Evolutionary conservation across 441 rosid species (phyloP).

Genomic region (Populus tomentosa): DNA sequence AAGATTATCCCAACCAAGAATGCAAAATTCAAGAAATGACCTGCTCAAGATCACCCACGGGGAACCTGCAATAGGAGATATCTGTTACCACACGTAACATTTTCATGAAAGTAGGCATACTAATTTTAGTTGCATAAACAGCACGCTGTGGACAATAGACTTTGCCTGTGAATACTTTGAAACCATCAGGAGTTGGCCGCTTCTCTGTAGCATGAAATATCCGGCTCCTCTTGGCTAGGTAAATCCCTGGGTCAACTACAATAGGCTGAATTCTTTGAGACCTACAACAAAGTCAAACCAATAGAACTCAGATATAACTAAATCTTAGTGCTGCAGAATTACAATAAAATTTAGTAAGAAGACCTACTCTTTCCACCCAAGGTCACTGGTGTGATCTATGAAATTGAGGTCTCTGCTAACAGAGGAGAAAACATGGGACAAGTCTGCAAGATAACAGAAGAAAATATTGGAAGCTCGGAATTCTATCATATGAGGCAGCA

Average conservation of each 20-base stretch:
- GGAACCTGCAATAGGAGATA: constrained; percentile 51
- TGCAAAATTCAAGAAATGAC: constrained; percentile 70
- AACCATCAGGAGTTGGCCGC: constrained; percentile 68
- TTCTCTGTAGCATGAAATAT: constrained; percentile 75
- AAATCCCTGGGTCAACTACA: constrained; percentile 77
- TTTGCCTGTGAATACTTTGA: constrained; percentile 82
- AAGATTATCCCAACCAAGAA: constrained; percentile 87
- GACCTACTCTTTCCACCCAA: constrained; percentile 95
- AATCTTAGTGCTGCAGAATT: not conserved
- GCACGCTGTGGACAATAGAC: constrained; percentile 14
- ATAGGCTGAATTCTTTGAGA: constrained; percentile 70
- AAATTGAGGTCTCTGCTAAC: constrained; percentile 70
- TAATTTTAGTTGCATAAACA: not conserved
- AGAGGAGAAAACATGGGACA: constrained; percentile 71
- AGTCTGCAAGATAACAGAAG: constrained; percentile 41
- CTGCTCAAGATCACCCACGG: constrained; percentile 78
- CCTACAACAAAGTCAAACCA: constrained; percentile 35
- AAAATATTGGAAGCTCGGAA: not conserved
- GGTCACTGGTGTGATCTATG: constrained; percentile 84
- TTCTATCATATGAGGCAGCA: not conserved
- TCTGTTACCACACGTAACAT: constrained; percentile 7
- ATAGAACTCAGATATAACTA: constrained; percentile 14
- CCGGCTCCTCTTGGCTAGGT: constrained; percentile 73
- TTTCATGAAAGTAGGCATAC: not conserved
- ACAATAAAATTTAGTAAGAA: constrained; percentile 5